Evolutionary conservation across 176 grass and related monocot species (phyloP).

Genomic region (Aegilops longissima): DNA sequence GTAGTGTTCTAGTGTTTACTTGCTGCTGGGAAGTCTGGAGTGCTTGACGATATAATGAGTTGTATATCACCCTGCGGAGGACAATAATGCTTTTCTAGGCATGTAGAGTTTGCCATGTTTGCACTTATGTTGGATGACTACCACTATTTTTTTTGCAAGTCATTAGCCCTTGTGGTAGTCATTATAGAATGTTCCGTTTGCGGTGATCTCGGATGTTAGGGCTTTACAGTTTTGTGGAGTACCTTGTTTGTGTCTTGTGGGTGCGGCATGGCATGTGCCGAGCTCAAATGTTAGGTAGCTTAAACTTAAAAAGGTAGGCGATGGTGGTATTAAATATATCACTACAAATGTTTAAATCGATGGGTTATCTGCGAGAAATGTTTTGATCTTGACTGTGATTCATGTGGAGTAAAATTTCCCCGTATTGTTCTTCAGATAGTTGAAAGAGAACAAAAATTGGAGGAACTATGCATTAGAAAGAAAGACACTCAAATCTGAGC

Average conservation of each 20-base stretch:
- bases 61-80: neutral
- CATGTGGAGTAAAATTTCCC: neutral
- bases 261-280: neutral
- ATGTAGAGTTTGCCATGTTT: neutral
- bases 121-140: neutral
- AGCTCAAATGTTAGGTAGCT: neutral
- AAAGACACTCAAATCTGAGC: neutral
- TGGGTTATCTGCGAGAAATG: neutral
- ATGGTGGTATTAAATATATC: neutral
- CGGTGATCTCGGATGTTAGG: neutral
- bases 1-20: neutral
- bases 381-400: neutral
- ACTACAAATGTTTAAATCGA: neutral
- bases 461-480: neutral
- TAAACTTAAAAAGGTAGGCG: neutral
- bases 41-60: neutral
- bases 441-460: neutral
- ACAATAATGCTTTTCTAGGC: neutral
- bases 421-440: neutral
- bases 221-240: neutral
- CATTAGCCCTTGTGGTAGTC: neutral
- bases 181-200: neutral
- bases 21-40: neutral
- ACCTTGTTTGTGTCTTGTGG: neutral
- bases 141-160: neutral